Evolutionary conservation across 2,329 filamentous ascomycete species (phyloP).

Genomic region (Harringtonia aguacate): DNA sequence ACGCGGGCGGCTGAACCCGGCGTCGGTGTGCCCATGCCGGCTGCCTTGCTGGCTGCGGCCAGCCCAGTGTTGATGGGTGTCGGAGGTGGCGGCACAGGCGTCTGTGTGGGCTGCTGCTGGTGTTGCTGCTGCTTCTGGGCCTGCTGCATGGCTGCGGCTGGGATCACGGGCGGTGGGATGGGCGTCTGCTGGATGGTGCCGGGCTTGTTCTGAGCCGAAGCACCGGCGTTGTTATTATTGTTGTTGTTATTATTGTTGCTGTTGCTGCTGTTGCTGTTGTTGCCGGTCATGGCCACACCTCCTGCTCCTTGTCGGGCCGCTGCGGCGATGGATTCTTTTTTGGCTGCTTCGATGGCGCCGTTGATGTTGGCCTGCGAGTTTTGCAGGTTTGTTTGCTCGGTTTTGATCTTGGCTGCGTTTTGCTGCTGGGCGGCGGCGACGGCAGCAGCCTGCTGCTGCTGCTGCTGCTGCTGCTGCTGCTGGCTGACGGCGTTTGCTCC

Average conservation of each 20-base stretch:
- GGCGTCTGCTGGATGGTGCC: slow-evolving; percentile 11
- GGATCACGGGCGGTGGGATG: slow-evolving; percentile 13
- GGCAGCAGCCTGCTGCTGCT: slow-evolving; percentile 3
- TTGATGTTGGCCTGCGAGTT: slow-evolving; percentile 28
- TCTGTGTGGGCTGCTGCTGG: slow-evolving; percentile 13
- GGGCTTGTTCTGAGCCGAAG: slow-evolving; percentile 1
- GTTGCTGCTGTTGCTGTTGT: too few relatives aligned
- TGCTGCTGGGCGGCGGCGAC: slow-evolving; percentile 4
- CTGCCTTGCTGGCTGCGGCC: slow-evolving; percentile 22
- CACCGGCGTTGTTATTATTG: slow-evolving; percentile 1
- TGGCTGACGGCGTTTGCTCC: slow-evolving; percentile 7
- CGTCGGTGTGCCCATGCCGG: slow-evolving; percentile 22
- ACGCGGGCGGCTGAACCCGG: slow-evolving; percentile 11
- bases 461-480: slow-evolving; percentile 10
- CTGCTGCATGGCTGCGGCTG: slow-evolving; percentile 10
- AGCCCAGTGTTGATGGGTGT: slow-evolving; percentile 39
- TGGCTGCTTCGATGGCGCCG: slow-evolving; percentile 33
- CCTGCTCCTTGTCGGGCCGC: slow-evolving; percentile 13
- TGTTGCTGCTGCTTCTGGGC: slow-evolving; percentile 13
- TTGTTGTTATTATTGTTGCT: slow-evolving; percentile 6
- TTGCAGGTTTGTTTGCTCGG: slow-evolving; percentile 18
- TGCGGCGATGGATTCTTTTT: slow-evolving; percentile 27
- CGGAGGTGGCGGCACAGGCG: slow-evolving; percentile 17
- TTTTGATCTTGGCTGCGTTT: slow-evolving; percentile 16
- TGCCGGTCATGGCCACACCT: too few relatives aligned